Evolutionary conservation across 352 stramenopile genomes (phyloP).

Genomic region (Pythium periplocum): DNA sequence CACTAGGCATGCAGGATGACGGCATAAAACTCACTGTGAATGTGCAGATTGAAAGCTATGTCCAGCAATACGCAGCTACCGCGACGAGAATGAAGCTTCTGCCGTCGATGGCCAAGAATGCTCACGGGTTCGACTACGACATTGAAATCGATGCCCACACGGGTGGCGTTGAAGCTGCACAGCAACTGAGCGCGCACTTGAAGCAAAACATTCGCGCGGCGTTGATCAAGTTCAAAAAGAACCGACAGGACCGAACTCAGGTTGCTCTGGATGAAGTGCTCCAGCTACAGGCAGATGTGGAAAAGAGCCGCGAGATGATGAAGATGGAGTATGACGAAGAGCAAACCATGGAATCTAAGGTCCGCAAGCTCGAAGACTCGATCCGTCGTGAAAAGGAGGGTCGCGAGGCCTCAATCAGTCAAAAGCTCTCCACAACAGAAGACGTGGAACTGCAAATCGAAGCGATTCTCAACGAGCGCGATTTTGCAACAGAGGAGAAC

Average conservation of each 20-base stretch:
- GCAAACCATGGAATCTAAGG: conserved; percentile 31
- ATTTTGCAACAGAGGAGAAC: conserved; percentile 36
- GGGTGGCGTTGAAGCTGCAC: conserved; percentile 50
- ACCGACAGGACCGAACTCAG: conserved; percentile 47
- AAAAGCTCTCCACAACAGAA: conserved; percentile 48
- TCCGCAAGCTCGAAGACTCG: conserved; percentile 53
- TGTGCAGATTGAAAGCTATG: conserved; percentile 43
- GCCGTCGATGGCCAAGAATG: conserved; percentile 79
- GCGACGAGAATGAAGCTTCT: conserved; percentile 85
- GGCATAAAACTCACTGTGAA: too few relatives aligned
- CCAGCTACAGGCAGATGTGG: conserved; percentile 45
- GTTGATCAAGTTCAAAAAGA: conserved; percentile 56
- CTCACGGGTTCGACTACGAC: conserved; percentile 62
- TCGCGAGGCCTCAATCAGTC: conserved; percentile 29
- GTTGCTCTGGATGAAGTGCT: conserved; percentile 53
- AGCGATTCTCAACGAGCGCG: conserved; percentile 55
- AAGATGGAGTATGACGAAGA: conserved; percentile 51
- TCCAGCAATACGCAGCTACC: conserved; percentile 79
- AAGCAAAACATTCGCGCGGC: conserved; percentile 55
- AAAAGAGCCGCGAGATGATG: conserved; percentile 43
- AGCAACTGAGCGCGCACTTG: conserved; percentile 51
- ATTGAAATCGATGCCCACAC: conserved; percentile 63
- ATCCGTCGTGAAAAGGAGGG: conserved; percentile 50
- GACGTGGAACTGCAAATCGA: conserved; percentile 71
- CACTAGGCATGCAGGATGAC: too few relatives aligned